phyloP scores from a whole-genome alignment of 2,329 filamentous ascomycete genomes.

The Trichoderma simmonsii region DNA sequence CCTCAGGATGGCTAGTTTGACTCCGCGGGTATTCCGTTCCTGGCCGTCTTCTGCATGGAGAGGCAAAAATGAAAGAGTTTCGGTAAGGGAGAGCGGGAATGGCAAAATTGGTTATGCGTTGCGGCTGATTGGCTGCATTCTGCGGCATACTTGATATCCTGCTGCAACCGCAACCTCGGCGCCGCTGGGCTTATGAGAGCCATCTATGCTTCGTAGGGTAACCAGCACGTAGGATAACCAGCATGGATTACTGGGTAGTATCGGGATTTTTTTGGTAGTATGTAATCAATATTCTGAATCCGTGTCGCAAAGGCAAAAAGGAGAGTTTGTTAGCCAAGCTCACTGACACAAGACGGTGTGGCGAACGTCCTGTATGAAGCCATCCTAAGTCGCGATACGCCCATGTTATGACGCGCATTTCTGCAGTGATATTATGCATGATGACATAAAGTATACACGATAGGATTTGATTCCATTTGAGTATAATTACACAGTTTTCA shows the following conservation, averaged over 20 bases:
- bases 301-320: neutral
- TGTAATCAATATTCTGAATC: neutral
- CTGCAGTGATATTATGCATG: neutral
- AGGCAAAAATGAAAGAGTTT: neutral
- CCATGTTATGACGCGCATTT: neutral
- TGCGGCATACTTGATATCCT: neutral
- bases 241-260: neutral
- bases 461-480: neutral
- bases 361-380: neutral
- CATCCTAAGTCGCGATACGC: neutral
- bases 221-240: neutral
- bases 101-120: neutral
- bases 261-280: neutral
- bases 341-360: neutral
- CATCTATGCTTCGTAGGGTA: neutral
- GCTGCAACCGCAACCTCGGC: neutral
- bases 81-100: conserved; percentile 13
- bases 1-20: neutral
- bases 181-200: neutral
- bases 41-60: neutral
- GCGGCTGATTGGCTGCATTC: conserved; percentile 3
- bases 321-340: neutral
- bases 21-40: neutral
- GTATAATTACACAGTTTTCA: neutral
- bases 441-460: neutral